Percentiles rank a stretch among this genome's conserved stretches.
Evolutionary conservation across 1,284 basidiomycete genomes (phyloP).

Genomic region (Moesziomyces antarcticus): DNA sequence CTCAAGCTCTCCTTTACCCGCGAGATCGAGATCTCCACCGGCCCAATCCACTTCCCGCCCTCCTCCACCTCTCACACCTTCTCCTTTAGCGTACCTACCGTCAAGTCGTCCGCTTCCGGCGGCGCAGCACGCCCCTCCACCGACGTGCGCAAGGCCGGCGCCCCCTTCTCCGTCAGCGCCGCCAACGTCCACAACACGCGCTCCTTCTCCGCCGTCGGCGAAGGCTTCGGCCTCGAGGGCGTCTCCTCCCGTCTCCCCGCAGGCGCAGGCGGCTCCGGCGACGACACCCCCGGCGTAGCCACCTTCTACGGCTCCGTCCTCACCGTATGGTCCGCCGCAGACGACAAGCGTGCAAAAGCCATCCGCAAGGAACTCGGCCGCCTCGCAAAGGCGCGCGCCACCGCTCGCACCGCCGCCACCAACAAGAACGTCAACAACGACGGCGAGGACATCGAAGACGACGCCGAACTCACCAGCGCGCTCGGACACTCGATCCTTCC

Average conservation of each 20-base stretch:
- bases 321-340: conserved; percentile 58
- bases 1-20: conserved; percentile 82
- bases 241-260: conserved; percentile 79
- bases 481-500: conserved; percentile 48
- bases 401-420: conserved; percentile 15
- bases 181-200: conserved; percentile 54
- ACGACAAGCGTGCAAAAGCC: conserved; percentile 55
- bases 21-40: conserved; percentile 81
- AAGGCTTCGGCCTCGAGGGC: conserved; percentile 72
- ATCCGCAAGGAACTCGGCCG: conserved; percentile 57
- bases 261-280: conserved; percentile 31
- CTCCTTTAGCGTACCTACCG: conserved; percentile 74
- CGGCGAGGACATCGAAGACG: conserved; percentile 35
- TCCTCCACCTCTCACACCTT: conserved; percentile 90
- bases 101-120: conserved; percentile 39
- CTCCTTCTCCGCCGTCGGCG: conserved; percentile 69
- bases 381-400: conserved; percentile 34
- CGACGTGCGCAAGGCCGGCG: conserved; percentile 40
- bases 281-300: conserved; percentile 50
- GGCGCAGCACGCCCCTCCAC: conserved; percentile 29
- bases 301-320: conserved; percentile 60
- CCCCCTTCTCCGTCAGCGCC: conserved; percentile 42
- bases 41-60: conserved; percentile 59
- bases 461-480: conserved; percentile 32
- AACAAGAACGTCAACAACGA: conserved; percentile 29